Percentiles rank a stretch among this genome's conserved stretches.
These are phyloP conservation scores for Cladosporium sp. DNA, from an alignment of 2,329 filamentous ascomycete species.

Conservation along the genomic window DNA sequence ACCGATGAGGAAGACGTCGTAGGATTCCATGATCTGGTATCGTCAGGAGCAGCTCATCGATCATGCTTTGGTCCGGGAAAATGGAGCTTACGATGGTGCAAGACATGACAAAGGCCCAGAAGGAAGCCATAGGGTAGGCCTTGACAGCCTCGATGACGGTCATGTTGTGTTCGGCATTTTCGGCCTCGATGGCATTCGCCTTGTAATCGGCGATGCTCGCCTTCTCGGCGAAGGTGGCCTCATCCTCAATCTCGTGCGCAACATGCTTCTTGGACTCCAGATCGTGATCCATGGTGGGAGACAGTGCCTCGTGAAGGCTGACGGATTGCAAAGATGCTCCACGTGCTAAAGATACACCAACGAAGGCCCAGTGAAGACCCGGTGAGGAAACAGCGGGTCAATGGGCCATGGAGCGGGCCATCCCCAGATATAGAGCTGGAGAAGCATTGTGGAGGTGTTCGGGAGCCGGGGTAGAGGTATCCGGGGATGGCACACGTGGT, in stretches of 20 bases:
- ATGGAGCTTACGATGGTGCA: constrained; percentile 47
- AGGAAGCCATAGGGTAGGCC: constrained; percentile 47
- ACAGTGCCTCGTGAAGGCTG: too few relatives aligned
- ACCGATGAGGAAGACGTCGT: constrained; percentile 56
- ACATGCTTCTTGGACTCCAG: not conserved
- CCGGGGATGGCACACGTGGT: too few relatives aligned
- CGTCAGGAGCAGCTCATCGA: constrained; percentile 15
- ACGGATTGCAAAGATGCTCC: too few relatives aligned
- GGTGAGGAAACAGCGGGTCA: too few relatives aligned
- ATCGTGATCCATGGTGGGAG: not conserved
- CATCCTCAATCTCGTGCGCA: constrained; percentile 1
- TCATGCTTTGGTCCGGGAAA: not conserved
- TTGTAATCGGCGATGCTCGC: constrained; percentile 37
- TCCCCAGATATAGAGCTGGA: too few relatives aligned
- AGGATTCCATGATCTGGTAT: constrained; percentile 57
- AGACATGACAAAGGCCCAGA: constrained; percentile 52
- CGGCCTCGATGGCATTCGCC: constrained; percentile 51
- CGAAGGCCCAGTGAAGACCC: too few relatives aligned
- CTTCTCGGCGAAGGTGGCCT: constrained; percentile 17
- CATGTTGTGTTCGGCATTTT: constrained; percentile 49
- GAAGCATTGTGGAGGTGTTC: too few relatives aligned
- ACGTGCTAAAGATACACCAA: too few relatives aligned
- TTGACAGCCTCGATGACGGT: constrained; percentile 43
- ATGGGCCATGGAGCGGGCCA: too few relatives aligned
- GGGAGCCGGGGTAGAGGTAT: too few relatives aligned